A percentile compares a stretch with the other conserved stretches of the same genome.
Conservation (phyloP, 129 eudicot species). For the Artemisia argyi region DNA sequence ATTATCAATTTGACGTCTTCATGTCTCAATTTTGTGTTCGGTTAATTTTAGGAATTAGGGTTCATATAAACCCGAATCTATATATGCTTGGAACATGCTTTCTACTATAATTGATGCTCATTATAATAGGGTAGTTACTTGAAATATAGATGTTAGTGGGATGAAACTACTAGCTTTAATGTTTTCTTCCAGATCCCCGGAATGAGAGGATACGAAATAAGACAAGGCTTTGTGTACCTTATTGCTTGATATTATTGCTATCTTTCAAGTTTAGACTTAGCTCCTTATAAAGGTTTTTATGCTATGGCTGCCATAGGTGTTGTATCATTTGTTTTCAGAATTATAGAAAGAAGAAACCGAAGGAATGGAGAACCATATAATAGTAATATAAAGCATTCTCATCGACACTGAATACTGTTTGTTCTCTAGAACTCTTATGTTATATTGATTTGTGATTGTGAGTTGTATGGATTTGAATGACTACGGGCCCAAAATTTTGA, state of each 20-base stretch:
- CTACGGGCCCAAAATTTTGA: constrained; percentile 32
- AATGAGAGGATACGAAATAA: constrained; percentile 50
- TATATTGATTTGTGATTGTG: constrained; percentile 9
- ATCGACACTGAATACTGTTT: constrained; percentile 51
- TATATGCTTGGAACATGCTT: too few species aligned
- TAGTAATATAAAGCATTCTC: constrained; percentile 78
- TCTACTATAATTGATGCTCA: too few species aligned
- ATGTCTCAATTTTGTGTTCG: too few species aligned
- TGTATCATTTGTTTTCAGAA: constrained; percentile 55
- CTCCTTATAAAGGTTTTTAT: constrained; percentile 83
- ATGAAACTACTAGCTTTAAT: too few species aligned
- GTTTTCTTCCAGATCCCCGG: constrained; percentile 64
- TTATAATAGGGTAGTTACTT: too few species aligned
- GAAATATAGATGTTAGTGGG: too few species aligned
- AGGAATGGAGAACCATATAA: constrained; percentile 63
- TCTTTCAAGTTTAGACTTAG: constrained; percentile 69
- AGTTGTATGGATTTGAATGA: constrained; percentile 20
- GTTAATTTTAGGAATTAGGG: too few species aligned
- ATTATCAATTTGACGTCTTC: too few species aligned
- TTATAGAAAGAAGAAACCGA: constrained; percentile 63
- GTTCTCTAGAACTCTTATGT: constrained; percentile 4
- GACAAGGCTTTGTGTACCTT: constrained; percentile 72
- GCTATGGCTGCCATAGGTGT: constrained; percentile 69
- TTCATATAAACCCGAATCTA: too few species aligned
- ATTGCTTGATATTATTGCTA: constrained; percentile 72